Conservation (phyloP, 2,329 filamentous ascomycete species). For the Cytospora piceae region DNA sequence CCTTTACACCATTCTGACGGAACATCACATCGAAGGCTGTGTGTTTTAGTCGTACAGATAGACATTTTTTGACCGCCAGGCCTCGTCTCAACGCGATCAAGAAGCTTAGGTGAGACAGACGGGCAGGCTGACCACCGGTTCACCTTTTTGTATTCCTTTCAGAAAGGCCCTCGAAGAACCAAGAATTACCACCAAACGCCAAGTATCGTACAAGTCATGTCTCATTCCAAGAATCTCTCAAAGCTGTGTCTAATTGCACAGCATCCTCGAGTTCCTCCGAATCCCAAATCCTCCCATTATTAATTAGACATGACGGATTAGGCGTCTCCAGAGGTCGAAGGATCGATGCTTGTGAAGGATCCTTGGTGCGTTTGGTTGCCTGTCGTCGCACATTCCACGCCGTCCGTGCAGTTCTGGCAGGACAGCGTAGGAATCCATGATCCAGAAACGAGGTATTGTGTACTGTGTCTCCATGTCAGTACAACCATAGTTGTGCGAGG, state of each 20-base stretch:
- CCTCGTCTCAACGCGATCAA: not conserved
- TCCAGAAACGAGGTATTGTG: constrained; percentile 19
- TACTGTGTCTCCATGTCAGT: constrained; percentile 18
- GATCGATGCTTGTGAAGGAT: constrained; percentile 16
- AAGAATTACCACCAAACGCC: not conserved
- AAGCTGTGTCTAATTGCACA: not conserved
- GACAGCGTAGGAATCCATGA: constrained; percentile 24
- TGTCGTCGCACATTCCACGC: constrained; percentile 18
- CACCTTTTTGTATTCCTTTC: not conserved
- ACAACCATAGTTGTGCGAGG: not conserved
- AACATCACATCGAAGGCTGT: not conserved
- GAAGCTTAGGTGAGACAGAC: not conserved
- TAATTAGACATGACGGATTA: not conserved
- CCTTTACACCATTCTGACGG: not conserved
- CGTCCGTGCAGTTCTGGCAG: constrained; percentile 16
- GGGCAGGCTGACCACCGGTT: not conserved
- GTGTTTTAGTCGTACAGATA: not conserved
- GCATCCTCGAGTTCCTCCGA: not conserved
- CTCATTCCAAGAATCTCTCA: not conserved
- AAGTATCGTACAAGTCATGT: constrained; percentile 8
- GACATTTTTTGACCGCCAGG: not conserved
- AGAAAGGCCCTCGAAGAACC: too few species aligned
- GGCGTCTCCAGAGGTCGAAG: constrained; percentile 2
- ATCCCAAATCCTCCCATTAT: too few species aligned
- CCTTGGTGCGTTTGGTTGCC: constrained; percentile 21